Evolutionary conservation across 2,329 filamentous ascomycete species (phyloP), one percentile per base, ranked within the genome.

Genomic region (Ophiostoma fasciatum): DNA sequence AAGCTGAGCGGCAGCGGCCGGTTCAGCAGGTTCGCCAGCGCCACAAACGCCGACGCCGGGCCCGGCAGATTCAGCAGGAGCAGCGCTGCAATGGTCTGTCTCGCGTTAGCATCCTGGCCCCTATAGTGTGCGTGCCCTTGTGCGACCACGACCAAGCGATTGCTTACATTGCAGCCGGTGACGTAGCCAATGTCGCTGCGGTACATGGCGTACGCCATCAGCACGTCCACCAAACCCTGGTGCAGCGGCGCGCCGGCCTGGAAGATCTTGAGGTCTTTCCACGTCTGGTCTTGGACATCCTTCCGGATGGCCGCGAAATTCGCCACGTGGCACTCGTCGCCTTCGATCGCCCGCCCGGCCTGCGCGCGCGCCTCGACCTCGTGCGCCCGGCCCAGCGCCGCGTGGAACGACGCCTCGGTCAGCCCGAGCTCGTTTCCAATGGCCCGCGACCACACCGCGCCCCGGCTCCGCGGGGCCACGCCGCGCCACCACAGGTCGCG

Each of bases 401-500:
- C 76, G 19, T 69, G 62, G 55, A 78, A 90, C 7, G 78, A 82
- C 3, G 68, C 60, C 30, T 74, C 64, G 0, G 74, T 74, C 7
- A 84, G 62, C 17, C 72, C 73, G 3, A 85, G 64, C 36, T 80
- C 74, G 49, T 87, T 87, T 22, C 80, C 80, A 30, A 85, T 72
- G 3, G 80, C 79, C 35, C 65, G 66, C 27, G 66, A 58, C 81
- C 81, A 87, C 7, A 84, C 77, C 5, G 62, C 55, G 18, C 77
- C 78, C 22, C 82, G 68, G 51, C 72, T 74, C 39, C 76, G 67
- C 2, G 81, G 76, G 0, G 81, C 74, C 21, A 90, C 67, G 6
- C 82, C 82, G 40, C 74, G 71, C 82, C 82, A 90, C 80, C 81
- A 90, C 31, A 90, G 62, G 48, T 87, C 80, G 25, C 80, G 66